phyloP scores from a whole-genome alignment of 192 early-diverging fungal genomes.

The Backusella tuberculispora region DNA sequence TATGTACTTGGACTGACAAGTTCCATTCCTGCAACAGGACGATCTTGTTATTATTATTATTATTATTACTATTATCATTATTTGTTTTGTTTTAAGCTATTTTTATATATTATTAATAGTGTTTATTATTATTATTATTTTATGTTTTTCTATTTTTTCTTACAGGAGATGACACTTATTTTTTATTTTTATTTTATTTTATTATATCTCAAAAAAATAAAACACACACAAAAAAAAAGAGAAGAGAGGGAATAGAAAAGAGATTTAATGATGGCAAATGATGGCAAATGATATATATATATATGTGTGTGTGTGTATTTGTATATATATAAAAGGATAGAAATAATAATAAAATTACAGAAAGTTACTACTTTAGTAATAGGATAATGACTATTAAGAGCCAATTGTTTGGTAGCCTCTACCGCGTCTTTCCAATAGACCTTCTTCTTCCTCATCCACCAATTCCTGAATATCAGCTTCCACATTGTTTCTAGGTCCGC shows the following conservation, averaged over 20 bases:
- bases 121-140: not conserved
- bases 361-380: not conserved
- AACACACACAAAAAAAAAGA: not conserved
- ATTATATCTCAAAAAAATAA: too few species aligned
- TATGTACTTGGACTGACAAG: not conserved
- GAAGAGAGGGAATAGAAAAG: not conserved
- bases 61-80: not conserved
- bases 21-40: constrained; percentile 11
- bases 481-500: constrained; percentile 21
- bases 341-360: not conserved
- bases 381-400: not conserved
- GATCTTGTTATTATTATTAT: not conserved
- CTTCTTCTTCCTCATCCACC: constrained; percentile 21
- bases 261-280: not conserved
- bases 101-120: constrained; percentile 8
- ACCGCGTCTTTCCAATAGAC: not conserved
- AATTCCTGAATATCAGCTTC: constrained; percentile 19
- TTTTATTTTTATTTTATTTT: too few species aligned
- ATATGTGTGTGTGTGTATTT: not conserved
- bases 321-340: not conserved
- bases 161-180: not conserved
- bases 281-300: not conserved
- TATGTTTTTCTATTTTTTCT: not conserved
- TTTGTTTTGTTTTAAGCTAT: not conserved
- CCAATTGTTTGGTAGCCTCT: not conserved